These are phyloP conservation scores for Oxyria digyna DNA, from an alignment of 148 eudicot species.

Conservation along the genomic window DNA sequence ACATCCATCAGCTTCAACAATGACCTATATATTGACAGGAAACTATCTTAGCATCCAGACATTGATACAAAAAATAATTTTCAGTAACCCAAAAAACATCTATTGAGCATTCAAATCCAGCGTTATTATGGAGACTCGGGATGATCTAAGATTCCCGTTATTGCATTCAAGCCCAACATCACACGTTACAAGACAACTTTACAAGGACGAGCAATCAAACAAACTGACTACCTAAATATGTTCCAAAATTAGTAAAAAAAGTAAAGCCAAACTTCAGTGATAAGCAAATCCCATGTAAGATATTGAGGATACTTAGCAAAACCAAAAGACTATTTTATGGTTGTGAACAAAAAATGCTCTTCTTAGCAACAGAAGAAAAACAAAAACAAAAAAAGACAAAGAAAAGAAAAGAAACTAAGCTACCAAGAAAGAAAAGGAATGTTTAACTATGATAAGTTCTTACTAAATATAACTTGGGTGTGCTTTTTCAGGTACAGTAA, in stretches of 20 bases:
- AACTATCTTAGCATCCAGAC: not conserved
- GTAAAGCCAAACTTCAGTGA: not conserved
- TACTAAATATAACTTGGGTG: not conserved
- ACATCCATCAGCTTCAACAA: slow-evolving; percentile 96
- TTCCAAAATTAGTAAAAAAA: not conserved
- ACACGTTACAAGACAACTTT: not conserved
- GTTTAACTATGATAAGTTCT: not conserved
- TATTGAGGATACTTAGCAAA: not conserved
- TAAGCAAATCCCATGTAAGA: not conserved
- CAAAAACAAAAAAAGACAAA: not conserved
- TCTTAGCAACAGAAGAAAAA: not conserved
- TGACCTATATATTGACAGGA: slow-evolving; percentile 48
- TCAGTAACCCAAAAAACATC: not conserved
- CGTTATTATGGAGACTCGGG: not conserved
- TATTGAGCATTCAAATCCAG: not conserved
- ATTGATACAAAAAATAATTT: not conserved
- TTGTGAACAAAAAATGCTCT: not conserved
- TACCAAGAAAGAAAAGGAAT: not conserved
- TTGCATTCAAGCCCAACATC: not conserved
- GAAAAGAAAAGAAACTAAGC: not conserved
- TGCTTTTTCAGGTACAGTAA: not conserved
- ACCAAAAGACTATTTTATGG: not conserved
- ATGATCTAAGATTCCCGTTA: not conserved
- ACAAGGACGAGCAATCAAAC: not conserved
- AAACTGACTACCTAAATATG: not conserved